Conservation (phyloP, 1,139 yeast genomes). For the Ogataea hybrid region DNA sequence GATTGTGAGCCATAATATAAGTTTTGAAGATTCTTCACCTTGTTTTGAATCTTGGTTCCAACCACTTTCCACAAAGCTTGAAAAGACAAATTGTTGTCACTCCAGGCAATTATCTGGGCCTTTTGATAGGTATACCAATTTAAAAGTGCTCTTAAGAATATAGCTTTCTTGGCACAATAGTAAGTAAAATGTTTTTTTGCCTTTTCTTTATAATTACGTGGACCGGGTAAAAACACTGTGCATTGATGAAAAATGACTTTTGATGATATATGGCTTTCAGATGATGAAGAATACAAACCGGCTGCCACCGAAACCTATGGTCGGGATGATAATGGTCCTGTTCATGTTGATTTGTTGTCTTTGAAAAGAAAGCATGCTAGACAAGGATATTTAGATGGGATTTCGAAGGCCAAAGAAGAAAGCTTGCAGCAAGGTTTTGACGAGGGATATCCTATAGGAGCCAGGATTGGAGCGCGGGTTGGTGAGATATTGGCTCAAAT, state of each 20-base stretch:
- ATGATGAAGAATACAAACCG: constrained; percentile 42
- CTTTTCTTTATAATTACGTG: constrained; percentile 3
- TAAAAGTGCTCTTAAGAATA: neutral
- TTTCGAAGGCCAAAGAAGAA: constrained; percentile 64
- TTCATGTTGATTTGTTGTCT: constrained; percentile 30
- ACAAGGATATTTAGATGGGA: constrained; percentile 84
- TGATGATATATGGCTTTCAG: constrained; percentile 26
- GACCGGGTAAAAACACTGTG: constrained; percentile 6
- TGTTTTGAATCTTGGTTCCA: no score
- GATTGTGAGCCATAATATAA: constrained; percentile 32
- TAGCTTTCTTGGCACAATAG: neutral
- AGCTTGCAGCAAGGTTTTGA: constrained; percentile 82
- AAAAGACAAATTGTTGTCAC: neutral
- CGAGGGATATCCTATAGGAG: constrained; percentile 74
- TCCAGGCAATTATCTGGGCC: neutral
- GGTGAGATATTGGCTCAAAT: constrained; percentile 63
- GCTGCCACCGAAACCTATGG: constrained; percentile 24
- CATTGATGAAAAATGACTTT: constrained; percentile 2
- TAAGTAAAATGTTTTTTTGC: neutral
- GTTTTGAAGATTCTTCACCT: no score
- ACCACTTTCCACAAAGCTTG: neutral
- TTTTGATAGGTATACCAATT: neutral
- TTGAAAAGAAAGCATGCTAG: constrained; percentile 66
- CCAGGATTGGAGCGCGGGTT: constrained; percentile 59
- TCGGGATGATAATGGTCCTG: constrained; percentile 16